A percentile compares a stretch with the other conserved stretches of the same genome.
phyloP scores from a whole-genome alignment of 2,329 filamentous ascomycete species.

The Apiospora hydei region DNA sequence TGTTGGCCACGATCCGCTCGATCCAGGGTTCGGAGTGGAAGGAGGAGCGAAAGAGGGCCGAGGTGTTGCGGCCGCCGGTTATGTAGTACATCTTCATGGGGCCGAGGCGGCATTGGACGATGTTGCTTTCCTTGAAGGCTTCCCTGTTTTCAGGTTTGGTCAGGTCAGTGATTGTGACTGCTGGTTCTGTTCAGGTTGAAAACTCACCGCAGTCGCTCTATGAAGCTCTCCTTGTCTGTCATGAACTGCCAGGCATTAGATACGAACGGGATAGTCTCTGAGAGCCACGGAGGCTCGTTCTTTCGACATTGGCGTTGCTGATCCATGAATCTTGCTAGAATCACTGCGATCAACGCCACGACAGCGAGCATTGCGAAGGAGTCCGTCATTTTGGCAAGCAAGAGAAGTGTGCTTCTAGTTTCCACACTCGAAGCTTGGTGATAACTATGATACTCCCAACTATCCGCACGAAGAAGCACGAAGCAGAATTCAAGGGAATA shows the following conservation, averaged over 20 bases:
- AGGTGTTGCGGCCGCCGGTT: not conserved
- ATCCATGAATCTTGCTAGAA: no score
- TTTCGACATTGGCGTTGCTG: not conserved
- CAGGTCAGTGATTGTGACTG: no score
- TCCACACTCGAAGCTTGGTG: no score
- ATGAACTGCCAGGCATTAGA: slow-evolving; percentile 26
- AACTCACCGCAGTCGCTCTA: slow-evolving; percentile 25
- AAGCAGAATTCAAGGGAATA: no score
- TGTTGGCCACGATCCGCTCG: no score
- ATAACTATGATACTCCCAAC: no score
- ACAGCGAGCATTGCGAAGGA: no score
- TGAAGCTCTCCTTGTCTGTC: slow-evolving; percentile 23
- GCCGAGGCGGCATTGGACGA: slow-evolving; percentile 16
- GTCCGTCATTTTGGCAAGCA: no score
- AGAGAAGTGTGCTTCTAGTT: no score
- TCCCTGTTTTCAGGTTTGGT: no score
- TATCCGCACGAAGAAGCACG: no score
- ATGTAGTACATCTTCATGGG: not conserved
- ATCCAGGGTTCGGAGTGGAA: slow-evolving; percentile 12
- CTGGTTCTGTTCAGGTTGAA: not conserved
- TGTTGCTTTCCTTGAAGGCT: not conserved
- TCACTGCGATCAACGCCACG: no score
- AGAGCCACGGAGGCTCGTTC: slow-evolving; percentile 21
- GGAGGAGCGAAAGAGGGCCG: not conserved
- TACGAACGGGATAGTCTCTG: slow-evolving; percentile 22